A percentile compares a stretch with the other conserved stretches of the same genome.
Conservation (phyloP, 169 alveolate genomes). For the Eimeria praecox region DNA sequence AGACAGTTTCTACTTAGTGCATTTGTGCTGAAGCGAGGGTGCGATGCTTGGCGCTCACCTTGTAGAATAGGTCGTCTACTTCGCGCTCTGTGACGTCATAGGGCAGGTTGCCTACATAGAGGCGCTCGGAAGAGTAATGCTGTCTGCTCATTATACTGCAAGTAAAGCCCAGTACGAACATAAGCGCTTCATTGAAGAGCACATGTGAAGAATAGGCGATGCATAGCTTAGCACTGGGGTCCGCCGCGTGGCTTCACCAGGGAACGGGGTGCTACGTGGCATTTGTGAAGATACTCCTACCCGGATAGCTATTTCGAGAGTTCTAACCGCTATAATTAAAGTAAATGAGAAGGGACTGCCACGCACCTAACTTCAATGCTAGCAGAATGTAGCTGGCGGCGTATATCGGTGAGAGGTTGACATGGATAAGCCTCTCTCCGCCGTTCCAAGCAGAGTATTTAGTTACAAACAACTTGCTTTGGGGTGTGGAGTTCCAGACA, state of each 20-base stretch:
- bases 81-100: slow-evolving; percentile 51
- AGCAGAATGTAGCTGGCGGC: slow-evolving; percentile 47
- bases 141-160: slow-evolving; percentile 60
- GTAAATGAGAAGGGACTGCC: background rate
- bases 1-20: background rate
- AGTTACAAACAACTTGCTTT: background rate
- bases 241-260: background rate
- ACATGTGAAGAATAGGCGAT: background rate
- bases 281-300: slow-evolving; percentile 16
- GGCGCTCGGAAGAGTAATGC: slow-evolving; percentile 38
- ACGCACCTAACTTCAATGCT: slow-evolving; percentile 61
- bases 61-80: slow-evolving; percentile 61
- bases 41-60: background rate
- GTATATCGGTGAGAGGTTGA: slow-evolving; percentile 61
- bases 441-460: background rate
- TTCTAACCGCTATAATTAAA: background rate
- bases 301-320: background rate
- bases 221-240: background rate
- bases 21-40: background rate
- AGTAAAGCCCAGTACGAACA: background rate
- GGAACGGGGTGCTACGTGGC: slow-evolving; percentile 15
- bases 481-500: slow-evolving; percentile 27
- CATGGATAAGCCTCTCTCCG: slow-evolving; percentile 15
- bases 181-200: background rate
- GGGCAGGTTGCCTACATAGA: slow-evolving; percentile 67